Evolutionary conservation across 2,329 filamentous ascomycete species (phyloP).

Genomic region (Fonsecaea erecta): DNA sequence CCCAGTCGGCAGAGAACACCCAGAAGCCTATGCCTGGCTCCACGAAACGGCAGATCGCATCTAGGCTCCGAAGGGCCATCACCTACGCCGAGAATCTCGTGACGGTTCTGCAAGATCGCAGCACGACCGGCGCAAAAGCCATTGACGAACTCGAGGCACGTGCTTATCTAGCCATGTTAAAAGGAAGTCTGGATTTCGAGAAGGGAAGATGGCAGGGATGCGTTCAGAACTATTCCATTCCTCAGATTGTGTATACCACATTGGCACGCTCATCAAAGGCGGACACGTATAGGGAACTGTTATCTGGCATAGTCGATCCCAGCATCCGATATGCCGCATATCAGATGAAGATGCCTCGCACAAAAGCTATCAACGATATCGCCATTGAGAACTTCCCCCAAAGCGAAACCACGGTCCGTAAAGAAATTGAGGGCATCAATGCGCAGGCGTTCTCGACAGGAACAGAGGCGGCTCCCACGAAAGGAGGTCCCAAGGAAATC

Average conservation of each 20-base stretch:
- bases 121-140: conserved; percentile 67
- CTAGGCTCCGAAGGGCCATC: conserved; percentile 79
- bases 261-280: conserved; percentile 69
- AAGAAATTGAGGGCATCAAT: conserved; percentile 72
- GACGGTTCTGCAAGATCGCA: conserved; percentile 65
- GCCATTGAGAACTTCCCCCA: conserved; percentile 77
- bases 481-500: conserved; percentile 54
- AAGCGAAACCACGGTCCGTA: conserved; percentile 61
- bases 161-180: conserved; percentile 78
- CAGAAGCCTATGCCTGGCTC: conserved; percentile 76
- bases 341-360: conserved; percentile 84
- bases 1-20: conserved; percentile 74
- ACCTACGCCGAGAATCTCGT: conserved; percentile 71
- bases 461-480: conserved; percentile 59
- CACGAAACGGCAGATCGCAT: conserved; percentile 85
- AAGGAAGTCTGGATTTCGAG: conserved; percentile 80
- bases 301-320: conserved; percentile 85
- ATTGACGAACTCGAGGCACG: conserved; percentile 81
- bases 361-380: conserved; percentile 77
- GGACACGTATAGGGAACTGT: conserved; percentile 82
- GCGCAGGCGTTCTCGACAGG: conserved; percentile 59
- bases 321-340: conserved; percentile 95
- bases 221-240: conserved; percentile 73
- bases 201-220: conserved; percentile 84
- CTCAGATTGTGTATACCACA: conserved; percentile 80